phyloP scores from a whole-genome alignment of 2,329 filamentous ascomycete genomes.

The Claviceps africana region DNA sequence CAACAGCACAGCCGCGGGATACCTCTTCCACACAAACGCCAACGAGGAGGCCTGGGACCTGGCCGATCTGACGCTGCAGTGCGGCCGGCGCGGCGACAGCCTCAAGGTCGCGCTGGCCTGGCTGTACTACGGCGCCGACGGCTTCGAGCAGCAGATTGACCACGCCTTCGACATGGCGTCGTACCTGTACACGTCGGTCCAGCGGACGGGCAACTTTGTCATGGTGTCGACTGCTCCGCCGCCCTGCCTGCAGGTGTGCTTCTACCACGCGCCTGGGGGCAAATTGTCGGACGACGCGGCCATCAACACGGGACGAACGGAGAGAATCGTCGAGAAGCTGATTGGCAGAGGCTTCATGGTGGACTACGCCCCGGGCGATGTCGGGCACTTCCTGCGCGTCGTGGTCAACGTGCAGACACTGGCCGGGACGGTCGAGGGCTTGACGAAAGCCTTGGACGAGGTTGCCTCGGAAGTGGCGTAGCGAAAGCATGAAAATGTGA shows the following conservation, averaged over 20 bases:
- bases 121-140: slow-evolving; percentile 71
- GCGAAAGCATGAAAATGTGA: background rate
- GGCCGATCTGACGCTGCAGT: slow-evolving; percentile 85
- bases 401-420: slow-evolving; percentile 45
- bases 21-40: slow-evolving; percentile 56
- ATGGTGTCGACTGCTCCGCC: slow-evolving; percentile 65
- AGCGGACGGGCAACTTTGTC: slow-evolving; percentile 43
- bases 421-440: slow-evolving; percentile 34
- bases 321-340: slow-evolving; percentile 32
- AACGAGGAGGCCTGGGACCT: slow-evolving; percentile 65
- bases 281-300: slow-evolving; percentile 26
- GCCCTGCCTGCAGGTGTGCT: slow-evolving; percentile 87
- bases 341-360: slow-evolving; percentile 43
- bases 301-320: slow-evolving; percentile 36
- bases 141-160: slow-evolving; percentile 59
- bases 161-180: slow-evolving; percentile 57
- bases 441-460: slow-evolving; percentile 39
- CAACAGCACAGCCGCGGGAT: slow-evolving; percentile 77
- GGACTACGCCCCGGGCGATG: slow-evolving; percentile 44
- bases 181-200: slow-evolving; percentile 50
- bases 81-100: slow-evolving; percentile 71
- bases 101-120: slow-evolving; percentile 81
- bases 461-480: slow-evolving; percentile 19
- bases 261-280: slow-evolving; percentile 60
- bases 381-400: slow-evolving; percentile 44